phyloP scores from a whole-genome alignment of 129 eudicot genomes.

The Erigeron canadensis region DNA sequence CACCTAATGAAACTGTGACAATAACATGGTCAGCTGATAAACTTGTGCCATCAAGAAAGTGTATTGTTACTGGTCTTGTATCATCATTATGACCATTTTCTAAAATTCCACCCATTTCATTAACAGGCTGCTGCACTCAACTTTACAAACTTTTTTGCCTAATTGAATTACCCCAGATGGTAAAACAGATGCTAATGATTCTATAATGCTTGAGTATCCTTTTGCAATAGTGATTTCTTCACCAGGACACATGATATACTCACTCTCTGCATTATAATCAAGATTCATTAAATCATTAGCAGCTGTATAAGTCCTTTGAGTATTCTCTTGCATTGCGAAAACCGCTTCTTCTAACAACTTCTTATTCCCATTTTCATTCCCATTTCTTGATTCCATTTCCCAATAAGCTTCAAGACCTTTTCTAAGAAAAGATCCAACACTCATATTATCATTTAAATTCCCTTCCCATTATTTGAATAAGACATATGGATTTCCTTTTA shows the following conservation, averaged over 20 bases:
- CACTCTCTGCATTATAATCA: constrained; percentile 77
- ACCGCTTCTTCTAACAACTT: constrained; percentile 61
- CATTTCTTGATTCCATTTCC: constrained; percentile 38
- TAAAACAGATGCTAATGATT: constrained; percentile 66
- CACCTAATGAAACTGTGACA: constrained; percentile 87
- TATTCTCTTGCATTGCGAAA: constrained; percentile 73
- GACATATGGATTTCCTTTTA: constrained; percentile 23
- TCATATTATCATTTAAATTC: constrained; percentile 19
- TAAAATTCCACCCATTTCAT: constrained; percentile 11
- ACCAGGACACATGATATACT: constrained; percentile 77
- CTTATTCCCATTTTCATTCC: constrained; percentile 42
- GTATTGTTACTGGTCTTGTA: constrained; percentile 61
- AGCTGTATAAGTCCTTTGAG: constrained; percentile 67
- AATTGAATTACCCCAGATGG: constrained; percentile 68
- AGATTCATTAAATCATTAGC: constrained; percentile 64
- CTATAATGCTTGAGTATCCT: constrained; percentile 68
- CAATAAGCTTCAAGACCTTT: constrained; percentile 54
- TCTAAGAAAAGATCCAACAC: constrained; percentile 65
- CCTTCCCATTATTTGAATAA: constrained; percentile 17
- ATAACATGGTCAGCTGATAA: constrained; percentile 79
- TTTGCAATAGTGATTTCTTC: constrained; percentile 82
- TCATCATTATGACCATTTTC: constrained; percentile 38
- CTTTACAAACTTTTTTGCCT: constrained; percentile 58
- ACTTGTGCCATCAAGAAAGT: constrained; percentile 71
- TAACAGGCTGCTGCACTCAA: constrained; percentile 49